Percentiles rank a stretch among this genome's conserved stretches.
These are phyloP conservation scores for Claviceps sp. DNA, from an alignment of 2,329 filamentous ascomycete species.

Conservation along the genomic window DNA sequence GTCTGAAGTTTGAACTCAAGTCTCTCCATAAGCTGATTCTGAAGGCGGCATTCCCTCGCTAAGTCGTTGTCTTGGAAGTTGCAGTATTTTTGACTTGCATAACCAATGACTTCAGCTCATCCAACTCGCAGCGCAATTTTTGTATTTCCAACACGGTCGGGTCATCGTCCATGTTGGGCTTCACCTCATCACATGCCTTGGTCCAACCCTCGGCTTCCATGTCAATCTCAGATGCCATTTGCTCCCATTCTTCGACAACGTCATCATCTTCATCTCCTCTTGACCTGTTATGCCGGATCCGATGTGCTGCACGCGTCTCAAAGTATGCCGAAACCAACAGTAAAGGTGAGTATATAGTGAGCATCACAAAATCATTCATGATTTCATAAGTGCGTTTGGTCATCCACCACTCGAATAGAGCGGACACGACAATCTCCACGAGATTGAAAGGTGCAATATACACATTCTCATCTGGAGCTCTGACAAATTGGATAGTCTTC, in stretches of 20 bases:
- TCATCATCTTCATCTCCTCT: conserved; percentile 85
- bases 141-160: conserved; percentile 56
- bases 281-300: conserved; percentile 59
- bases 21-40: background rate
- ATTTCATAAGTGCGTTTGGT: conserved; percentile 56
- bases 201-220: conserved; percentile 78
- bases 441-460: conserved; percentile 95
- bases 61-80: background rate
- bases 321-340: conserved; percentile 64
- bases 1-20: background rate
- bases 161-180: conserved; percentile 72
- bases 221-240: conserved; percentile 56
- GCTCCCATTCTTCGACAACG: conserved; percentile 83
- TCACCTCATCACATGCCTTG: conserved; percentile 61
- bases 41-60: background rate
- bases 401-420: conserved; percentile 93
- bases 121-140: conserved; percentile 44
- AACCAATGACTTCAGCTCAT: conserved; percentile 40
- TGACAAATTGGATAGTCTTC: conserved; percentile 93
- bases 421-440: conserved; percentile 69
- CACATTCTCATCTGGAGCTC: conserved; percentile 94
- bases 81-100: conserved; percentile 13
- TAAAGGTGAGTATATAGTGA: conserved; percentile 68
- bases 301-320: conserved; percentile 51
- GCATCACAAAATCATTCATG: conserved; percentile 85